Conservation (phyloP, 169 alveolate genomes). For the Cryptosporidium ryanae region DNA sequence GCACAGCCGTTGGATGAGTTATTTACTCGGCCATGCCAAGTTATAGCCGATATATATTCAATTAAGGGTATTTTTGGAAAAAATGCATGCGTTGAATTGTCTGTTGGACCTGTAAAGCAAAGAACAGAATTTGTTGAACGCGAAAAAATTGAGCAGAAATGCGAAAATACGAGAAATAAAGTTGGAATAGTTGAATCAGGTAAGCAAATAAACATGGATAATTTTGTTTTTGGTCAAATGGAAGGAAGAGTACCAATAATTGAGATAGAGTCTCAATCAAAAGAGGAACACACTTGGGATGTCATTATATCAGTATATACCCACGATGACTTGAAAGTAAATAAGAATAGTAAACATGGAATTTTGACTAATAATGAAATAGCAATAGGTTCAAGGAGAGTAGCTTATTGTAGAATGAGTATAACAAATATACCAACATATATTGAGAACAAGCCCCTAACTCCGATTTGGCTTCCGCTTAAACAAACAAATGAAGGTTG, state of each 20-base stretch:
- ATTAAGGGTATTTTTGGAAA: conserved; percentile 82
- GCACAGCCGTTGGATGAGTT: conserved; percentile 88
- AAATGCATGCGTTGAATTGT: conserved; percentile 82
- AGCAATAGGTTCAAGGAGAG: conserved; percentile 75
- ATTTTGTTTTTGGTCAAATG: conserved; percentile 17
- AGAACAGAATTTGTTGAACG: conserved; percentile 82
- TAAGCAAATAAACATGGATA: conserved; percentile 10
- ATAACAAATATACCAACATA: conserved; percentile 82
- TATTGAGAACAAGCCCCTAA: conserved; percentile 82
- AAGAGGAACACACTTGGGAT: conserved; percentile 65
- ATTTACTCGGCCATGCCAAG: conserved; percentile 82
- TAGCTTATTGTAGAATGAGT: conserved; percentile 80
- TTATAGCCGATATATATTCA: conserved; percentile 87
- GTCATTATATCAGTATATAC: conserved; percentile 68
- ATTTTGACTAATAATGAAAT: conserved; percentile 32
- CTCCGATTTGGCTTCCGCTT: conserved; percentile 88
- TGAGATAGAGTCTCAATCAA: conserved; percentile 65
- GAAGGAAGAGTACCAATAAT: conserved; percentile 72
- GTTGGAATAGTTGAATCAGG: conserved; percentile 27
- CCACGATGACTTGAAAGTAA: background rate
- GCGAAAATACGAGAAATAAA: background rate
- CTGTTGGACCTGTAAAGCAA: conserved; percentile 87
- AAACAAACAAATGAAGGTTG: conserved; percentile 80
- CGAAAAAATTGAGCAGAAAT: conserved; percentile 55
- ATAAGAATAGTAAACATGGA: conserved; percentile 8